Conservation (phyloP, 495 filamentous ascomycete genomes). For the Chlorociboria aeruginascens region DNA sequence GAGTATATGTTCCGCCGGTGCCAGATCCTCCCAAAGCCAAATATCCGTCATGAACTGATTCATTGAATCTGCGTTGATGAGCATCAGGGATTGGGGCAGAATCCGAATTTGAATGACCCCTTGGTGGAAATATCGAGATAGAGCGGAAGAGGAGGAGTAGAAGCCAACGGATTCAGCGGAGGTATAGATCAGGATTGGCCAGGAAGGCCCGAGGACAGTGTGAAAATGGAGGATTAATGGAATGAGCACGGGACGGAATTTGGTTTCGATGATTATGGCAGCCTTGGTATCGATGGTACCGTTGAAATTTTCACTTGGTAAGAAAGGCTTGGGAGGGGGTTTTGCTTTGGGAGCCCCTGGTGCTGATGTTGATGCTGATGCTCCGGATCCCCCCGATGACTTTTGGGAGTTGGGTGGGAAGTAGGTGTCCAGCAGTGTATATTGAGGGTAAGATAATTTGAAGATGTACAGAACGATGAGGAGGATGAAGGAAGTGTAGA, state of each 20-base stretch:
- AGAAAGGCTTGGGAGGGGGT: background rate
- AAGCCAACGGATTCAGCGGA: slow-evolving; percentile 8
- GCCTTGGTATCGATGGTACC: slow-evolving; percentile 10
- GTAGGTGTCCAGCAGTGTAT: background rate
- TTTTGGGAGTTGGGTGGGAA: background rate
- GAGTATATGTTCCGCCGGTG: slow-evolving; percentile 20
- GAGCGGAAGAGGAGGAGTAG: slow-evolving; percentile 10
- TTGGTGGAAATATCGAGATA: slow-evolving; percentile 7
- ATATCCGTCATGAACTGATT: slow-evolving; percentile 10
- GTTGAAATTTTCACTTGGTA: slow-evolving; percentile 1
- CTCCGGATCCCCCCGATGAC: background rate
- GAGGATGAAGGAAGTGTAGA: slow-evolving; percentile 12
- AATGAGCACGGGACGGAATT: slow-evolving; percentile 12
- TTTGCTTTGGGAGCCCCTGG: background rate
- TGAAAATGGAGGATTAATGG: slow-evolving; percentile 22
- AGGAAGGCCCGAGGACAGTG: slow-evolving; percentile 20
- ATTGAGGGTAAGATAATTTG: slow-evolving; percentile 13
- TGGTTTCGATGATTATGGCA: slow-evolving; percentile 16
- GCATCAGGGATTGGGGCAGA: slow-evolving; percentile 10
- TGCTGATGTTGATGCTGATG: background rate
- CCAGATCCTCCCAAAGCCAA: slow-evolving; percentile 23
- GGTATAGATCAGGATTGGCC: slow-evolving; percentile 24
- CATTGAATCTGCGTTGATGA: slow-evolving; percentile 14
- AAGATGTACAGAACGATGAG: slow-evolving; percentile 12
- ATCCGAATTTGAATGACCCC: slow-evolving; percentile 7